phyloP scores from a whole-genome alignment of 768 basidiomycete genomes.

The Rhizopogon vesiculosus region DNA sequence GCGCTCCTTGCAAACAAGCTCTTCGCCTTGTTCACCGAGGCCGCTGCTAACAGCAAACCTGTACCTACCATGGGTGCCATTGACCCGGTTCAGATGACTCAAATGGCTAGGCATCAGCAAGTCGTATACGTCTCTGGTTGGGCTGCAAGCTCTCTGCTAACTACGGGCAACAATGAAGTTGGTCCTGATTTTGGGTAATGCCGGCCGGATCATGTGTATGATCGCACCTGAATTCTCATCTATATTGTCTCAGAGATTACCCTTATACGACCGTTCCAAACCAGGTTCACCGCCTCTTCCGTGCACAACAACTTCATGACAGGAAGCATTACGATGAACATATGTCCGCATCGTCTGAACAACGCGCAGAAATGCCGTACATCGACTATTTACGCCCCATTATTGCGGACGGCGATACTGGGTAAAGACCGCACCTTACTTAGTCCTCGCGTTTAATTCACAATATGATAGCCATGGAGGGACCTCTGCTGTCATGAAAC shows the following conservation, averaged over 20 bases:
- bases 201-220: slow-evolving; percentile 1
- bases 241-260: slow-evolving; percentile 60
- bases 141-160: slow-evolving; percentile 82
- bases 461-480: slow-evolving; percentile 71
- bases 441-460: background rate
- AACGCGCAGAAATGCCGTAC: slow-evolving; percentile 67
- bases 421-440: slow-evolving; percentile 41
- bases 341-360: slow-evolving; percentile 56
- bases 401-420: slow-evolving; percentile 93
- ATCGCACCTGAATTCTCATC: background rate
- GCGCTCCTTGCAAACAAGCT: slow-evolving; percentile 85
- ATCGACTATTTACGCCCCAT: slow-evolving; percentile 90
- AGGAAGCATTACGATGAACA: slow-evolving; percentile 91
- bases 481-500: slow-evolving; percentile 90
- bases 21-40: slow-evolving; percentile 59
- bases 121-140: slow-evolving; percentile 92
- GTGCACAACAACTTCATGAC: slow-evolving; percentile 90
- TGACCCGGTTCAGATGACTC: slow-evolving; percentile 92
- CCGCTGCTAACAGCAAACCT: slow-evolving; percentile 59
- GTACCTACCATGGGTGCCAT: slow-evolving; percentile 92
- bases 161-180: slow-evolving; percentile 88
- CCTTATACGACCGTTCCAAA: slow-evolving; percentile 96
- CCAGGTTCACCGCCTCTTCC: slow-evolving; percentile 88
- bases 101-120: slow-evolving; percentile 85
- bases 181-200: slow-evolving; percentile 82